Evolutionary conservation across 768 basidiomycete genomes (phyloP).

Genomic region (Lentinula guzmanii): DNA sequence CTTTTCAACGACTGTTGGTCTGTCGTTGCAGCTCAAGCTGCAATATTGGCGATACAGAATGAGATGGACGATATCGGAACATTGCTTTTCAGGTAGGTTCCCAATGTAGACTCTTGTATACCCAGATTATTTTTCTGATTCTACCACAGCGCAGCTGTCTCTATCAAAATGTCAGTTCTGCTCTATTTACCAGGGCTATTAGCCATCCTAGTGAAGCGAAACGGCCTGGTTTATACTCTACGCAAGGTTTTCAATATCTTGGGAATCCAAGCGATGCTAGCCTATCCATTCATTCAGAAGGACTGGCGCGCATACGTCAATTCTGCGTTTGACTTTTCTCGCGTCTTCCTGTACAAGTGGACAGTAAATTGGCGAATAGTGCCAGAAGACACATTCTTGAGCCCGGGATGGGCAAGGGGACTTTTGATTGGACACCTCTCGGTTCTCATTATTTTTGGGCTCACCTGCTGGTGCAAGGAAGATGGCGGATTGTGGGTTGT

Average conservation of each 20-base stretch:
- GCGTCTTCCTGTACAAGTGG: constrained; percentile 92
- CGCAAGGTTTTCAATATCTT: constrained; percentile 44
- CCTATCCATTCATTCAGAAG: constrained; percentile 61
- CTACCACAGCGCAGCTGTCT: constrained; percentile 64
- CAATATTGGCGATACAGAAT: constrained; percentile 60
- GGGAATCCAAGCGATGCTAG: constrained; percentile 55
- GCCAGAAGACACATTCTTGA: constrained; percentile 70
- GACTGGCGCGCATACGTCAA: constrained; percentile 60
- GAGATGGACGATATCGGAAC: constrained; percentile 57
- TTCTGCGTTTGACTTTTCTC: constrained; percentile 80
- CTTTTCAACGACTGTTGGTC: constrained; percentile 97
- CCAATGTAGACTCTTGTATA: neutral
- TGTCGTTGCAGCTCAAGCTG: constrained; percentile 54
- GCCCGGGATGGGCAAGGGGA: constrained; percentile 47
- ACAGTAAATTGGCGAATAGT: constrained; percentile 97
- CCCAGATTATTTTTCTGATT: neutral
- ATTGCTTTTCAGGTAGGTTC: constrained; percentile 65
- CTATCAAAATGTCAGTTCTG: constrained; percentile 92
- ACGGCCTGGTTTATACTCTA: constrained; percentile 48
- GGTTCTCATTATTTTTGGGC: constrained; percentile 58
- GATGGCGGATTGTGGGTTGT: constrained; percentile 64
- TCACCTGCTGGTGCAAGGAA: constrained; percentile 66
- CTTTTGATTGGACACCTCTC: constrained; percentile 65
- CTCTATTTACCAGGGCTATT: constrained; percentile 87
- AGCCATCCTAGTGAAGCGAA: constrained; percentile 72